phyloP scores from a whole-genome alignment of 1,284 basidiomycete genomes.

The Cystobasidium pallidum region DNA sequence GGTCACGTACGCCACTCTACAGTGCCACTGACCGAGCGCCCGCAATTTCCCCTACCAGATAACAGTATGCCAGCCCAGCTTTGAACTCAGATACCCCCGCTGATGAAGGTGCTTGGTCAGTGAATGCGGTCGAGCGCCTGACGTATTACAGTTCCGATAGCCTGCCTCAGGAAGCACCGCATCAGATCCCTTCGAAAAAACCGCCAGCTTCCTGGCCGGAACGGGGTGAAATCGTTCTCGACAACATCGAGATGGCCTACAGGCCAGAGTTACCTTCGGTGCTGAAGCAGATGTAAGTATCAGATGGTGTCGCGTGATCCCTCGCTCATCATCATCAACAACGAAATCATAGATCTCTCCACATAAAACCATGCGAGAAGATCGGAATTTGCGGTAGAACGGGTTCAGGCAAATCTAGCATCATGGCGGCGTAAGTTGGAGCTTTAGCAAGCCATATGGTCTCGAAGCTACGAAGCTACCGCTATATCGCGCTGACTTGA shows the following conservation, averaged over 20 bases:
- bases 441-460: too few species aligned
- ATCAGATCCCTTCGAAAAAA: slow-evolving; percentile 65
- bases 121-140: slow-evolving; percentile 48
- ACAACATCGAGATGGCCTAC: slow-evolving; percentile 51
- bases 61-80: background rate
- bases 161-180: slow-evolving; percentile 76
- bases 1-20: background rate
- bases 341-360: background rate
- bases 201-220: slow-evolving; percentile 70
- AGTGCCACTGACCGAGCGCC: background rate
- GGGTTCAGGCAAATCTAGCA: slow-evolving; percentile 68
- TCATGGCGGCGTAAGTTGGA: slow-evolving; percentile 63
- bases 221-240: slow-evolving; percentile 57
- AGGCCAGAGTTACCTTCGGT: slow-evolving; percentile 58
- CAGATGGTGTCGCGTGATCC: background rate
- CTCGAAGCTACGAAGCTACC: slow-evolving; percentile 63
- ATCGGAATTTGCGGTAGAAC: slow-evolving; percentile 57
- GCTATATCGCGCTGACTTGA: slow-evolving; percentile 67
- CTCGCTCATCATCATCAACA: too few species aligned
- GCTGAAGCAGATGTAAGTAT: slow-evolving; percentile 55
- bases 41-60: background rate
- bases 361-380: slow-evolving; percentile 35
- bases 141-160: slow-evolving; percentile 70
- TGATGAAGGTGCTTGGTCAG: background rate
- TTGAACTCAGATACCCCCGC: background rate